phyloP scores from a whole-genome alignment of 2,329 filamentous ascomycete genomes.

The Cladophialophora exuberans region DNA sequence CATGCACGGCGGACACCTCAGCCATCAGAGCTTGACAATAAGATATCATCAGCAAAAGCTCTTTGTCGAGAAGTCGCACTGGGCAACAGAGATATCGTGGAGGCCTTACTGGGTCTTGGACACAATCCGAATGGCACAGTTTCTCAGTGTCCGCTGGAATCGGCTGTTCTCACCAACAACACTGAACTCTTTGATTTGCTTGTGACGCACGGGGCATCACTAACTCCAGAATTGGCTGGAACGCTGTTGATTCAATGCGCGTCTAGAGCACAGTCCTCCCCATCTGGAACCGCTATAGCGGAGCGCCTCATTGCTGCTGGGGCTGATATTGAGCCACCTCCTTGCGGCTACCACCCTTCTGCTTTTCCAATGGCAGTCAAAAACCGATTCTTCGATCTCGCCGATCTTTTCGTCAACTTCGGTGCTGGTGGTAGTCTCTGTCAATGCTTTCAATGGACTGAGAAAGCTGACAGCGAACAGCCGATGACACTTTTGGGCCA shows the following conservation, averaged over 20 bases:
- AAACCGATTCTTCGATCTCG: neutral
- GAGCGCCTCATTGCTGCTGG: neutral
- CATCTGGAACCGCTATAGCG: neutral
- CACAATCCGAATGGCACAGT: constrained; percentile 3
- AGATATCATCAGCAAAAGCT: constrained; percentile 1
- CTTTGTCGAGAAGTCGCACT: constrained; percentile 5
- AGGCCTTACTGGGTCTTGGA: neutral
- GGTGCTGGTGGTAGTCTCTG: neutral
- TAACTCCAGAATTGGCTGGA: neutral
- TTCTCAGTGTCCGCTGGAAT: constrained; percentile 2
- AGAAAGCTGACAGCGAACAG: neutral
- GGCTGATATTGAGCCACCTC: neutral
- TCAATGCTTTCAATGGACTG: neutral
- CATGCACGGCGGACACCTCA: neutral
- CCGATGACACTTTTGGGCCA: neutral
- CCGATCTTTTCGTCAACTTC: neutral
- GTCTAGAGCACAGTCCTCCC: neutral
- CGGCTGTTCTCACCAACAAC: constrained; percentile 10
- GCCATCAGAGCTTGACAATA: neutral
- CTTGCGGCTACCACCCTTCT: neutral
- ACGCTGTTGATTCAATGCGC: neutral
- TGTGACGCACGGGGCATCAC: neutral
- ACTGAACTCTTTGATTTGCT: constrained; percentile 1
- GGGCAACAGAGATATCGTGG: constrained; percentile 10
- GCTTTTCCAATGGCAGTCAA: neutral